phyloP scores from a whole-genome alignment of 2,329 filamentous ascomycete genomes.

The Exophiala aquamarina region DNA sequence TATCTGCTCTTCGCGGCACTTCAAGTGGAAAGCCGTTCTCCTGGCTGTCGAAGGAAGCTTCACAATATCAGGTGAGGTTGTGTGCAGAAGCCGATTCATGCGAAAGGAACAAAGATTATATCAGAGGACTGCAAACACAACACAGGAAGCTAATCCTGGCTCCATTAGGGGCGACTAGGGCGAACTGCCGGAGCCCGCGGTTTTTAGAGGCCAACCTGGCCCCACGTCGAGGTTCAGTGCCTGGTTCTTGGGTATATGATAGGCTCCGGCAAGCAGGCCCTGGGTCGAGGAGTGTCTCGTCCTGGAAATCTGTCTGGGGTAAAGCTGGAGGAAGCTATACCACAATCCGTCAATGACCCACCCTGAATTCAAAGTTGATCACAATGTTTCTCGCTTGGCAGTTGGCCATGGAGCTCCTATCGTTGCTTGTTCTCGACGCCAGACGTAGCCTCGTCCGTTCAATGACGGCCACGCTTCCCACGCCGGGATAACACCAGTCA shows the following conservation, averaged over 20 bases:
- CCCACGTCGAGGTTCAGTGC: conserved; percentile 6
- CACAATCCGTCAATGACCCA: conserved; percentile 21
- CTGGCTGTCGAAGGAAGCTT: no score
- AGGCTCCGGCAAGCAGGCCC: conserved; percentile 3
- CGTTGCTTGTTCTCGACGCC: neutral
- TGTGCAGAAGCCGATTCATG: neutral
- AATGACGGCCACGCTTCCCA: no score
- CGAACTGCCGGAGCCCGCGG: conserved; percentile 7
- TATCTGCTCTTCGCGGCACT: conserved; percentile 10
- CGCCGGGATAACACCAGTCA: no score
- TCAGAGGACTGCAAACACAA: no score
- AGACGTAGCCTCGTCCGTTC: conserved; percentile 6
- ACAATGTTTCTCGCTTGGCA: neutral
- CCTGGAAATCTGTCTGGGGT: conserved; percentile 12
- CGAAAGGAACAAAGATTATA: conserved; percentile 9
- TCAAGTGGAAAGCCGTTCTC: no score
- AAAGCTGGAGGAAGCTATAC: conserved; percentile 17
- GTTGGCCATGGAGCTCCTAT: neutral
- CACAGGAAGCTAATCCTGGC: no score
- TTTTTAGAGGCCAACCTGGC: conserved; percentile 1
- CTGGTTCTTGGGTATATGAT: conserved; percentile 1
- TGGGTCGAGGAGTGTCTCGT: neutral
- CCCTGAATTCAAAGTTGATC: neutral
- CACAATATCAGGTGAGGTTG: neutral
- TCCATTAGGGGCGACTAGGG: neutral